These are phyloP conservation scores for Arabidopsis suecica DNA, from an alignment of 345 rosid genomes.

Conservation along the genomic window DNA sequence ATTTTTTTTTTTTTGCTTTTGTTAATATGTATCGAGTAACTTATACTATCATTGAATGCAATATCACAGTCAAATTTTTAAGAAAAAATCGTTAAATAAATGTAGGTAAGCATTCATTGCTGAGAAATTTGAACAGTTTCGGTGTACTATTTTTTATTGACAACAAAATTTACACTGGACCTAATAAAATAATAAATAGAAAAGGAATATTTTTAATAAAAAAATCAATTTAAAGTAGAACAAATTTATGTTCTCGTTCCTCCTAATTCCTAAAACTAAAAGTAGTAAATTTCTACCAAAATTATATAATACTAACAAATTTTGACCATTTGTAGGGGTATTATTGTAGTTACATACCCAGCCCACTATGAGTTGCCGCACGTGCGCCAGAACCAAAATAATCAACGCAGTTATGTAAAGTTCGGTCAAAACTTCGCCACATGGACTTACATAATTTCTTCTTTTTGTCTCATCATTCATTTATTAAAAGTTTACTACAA, in stretches of 20 bases:
- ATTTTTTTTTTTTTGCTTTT: neutral
- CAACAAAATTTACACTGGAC: too few relatives aligned
- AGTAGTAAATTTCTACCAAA: neutral
- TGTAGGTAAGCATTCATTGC: slow-evolving; percentile 24
- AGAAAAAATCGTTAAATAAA: slow-evolving; percentile 4
- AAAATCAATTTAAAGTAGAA: neutral
- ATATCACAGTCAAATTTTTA: neutral
- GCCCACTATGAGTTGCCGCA: slow-evolving; percentile 13
- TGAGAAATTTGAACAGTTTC: neutral
- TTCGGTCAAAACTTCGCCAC: slow-evolving; percentile 28
- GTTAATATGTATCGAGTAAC: neutral
- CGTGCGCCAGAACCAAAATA: slow-evolving; percentile 28
- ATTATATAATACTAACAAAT: neutral
- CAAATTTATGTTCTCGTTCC: neutral
- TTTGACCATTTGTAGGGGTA: slow-evolving; percentile 20
- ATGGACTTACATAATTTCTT: neutral
- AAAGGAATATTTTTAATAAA: neutral
- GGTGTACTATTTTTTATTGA: neutral
- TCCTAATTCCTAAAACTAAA: neutral
- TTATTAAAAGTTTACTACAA: neutral
- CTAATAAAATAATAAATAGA: neutral
- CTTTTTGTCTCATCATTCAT: neutral
- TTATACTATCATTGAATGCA: slow-evolving; percentile 25
- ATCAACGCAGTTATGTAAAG: slow-evolving; percentile 7
- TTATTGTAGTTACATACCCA: neutral